Evolutionary conservation across 169 alveolate species (phyloP), one percentile per base, ranked within the genome.

Genomic region (Plasmodium fragile): DNA sequence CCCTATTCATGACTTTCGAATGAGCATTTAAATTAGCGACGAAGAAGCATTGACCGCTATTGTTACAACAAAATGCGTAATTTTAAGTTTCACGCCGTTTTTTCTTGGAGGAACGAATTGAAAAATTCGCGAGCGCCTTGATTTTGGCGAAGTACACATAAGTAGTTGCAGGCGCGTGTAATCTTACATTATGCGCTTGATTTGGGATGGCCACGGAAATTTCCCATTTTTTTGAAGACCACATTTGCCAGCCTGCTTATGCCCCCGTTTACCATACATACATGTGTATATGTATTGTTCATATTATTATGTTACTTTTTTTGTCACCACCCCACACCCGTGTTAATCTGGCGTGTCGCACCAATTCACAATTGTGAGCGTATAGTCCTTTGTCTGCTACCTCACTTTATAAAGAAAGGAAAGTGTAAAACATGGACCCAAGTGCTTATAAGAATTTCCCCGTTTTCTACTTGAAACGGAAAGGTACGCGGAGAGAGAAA

Each of bases 401-500:
- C 30, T 11, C 25, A 84, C 7, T 73, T 73, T 82, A 82, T 81
- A 22, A 30, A 25, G 8, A 4, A 78, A 53, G 45, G 49, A 78
- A 78, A 78, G 65, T n/a, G 43, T 77, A 77, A 87, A 55, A 78
- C 53, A 87, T 87, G 93, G 93, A 87, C 30, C 93, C 93, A 49
- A 75, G 73, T 32, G 55, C 93, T 79, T 78, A 53, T 39, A 87
- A 77, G 41, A 87, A 87, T 78, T 87, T 36, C 36, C 93, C 93
- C 49, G 82, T 78, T 6, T 87, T 87, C 72, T 78, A 87, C 70
- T 22, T 87, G 36, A 87, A 78, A 34, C 59, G 81, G 70, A 72
- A 87, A 87, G 93, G 93, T 87, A 87, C 6, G 32, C 39, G n/a
- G 49, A 71, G 75, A 71, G 75, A 34, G 22, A 7, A 2, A 81